Conservation (phyloP, 441 rosid genomes). For the Arabidopsis hybrid region DNA sequence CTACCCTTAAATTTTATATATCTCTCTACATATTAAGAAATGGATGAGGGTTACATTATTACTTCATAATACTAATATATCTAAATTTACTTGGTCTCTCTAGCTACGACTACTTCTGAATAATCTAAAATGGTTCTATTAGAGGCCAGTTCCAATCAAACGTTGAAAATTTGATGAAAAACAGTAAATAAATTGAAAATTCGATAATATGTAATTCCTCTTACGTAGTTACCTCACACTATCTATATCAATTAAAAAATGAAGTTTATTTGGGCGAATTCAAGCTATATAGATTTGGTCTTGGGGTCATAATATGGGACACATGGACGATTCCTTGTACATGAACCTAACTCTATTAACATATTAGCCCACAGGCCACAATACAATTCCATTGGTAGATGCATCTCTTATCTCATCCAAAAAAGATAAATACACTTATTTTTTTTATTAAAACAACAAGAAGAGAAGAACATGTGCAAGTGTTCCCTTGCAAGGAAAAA, state of each 20-base stretch:
- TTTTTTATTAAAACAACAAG: not conserved
- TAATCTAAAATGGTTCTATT: not conserved
- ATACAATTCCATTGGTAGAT: constrained; percentile 36
- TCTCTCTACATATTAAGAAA: constrained; percentile 11
- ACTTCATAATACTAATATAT: constrained; percentile 14
- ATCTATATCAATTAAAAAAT: not conserved
- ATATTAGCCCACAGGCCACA: constrained; percentile 20
- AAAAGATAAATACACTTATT: constrained; percentile 12
- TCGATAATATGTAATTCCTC: constrained; percentile 1
- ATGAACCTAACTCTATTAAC: constrained; percentile 44
- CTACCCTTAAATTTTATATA: constrained; percentile 15
- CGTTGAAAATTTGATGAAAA: not conserved
- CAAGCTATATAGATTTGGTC: constrained; percentile 28
- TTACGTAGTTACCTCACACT: constrained; percentile 5
- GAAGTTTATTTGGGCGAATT: not conserved
- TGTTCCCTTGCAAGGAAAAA: constrained; percentile 51
- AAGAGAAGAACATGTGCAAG: constrained; percentile 54
- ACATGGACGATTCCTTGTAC: constrained; percentile 47
- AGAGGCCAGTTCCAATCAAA: not conserved
- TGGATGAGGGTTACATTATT: constrained; percentile 27
- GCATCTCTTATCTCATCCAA: constrained; percentile 38
- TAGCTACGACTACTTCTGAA: constrained; percentile 3
- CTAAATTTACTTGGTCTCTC: constrained; percentile 10
- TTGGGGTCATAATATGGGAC: constrained; percentile 36
- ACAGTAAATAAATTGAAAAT: not conserved